phyloP scores from a whole-genome alignment of 2,329 filamentous ascomycete species.

The Gnomoniopsis smithogilvyi region DNA sequence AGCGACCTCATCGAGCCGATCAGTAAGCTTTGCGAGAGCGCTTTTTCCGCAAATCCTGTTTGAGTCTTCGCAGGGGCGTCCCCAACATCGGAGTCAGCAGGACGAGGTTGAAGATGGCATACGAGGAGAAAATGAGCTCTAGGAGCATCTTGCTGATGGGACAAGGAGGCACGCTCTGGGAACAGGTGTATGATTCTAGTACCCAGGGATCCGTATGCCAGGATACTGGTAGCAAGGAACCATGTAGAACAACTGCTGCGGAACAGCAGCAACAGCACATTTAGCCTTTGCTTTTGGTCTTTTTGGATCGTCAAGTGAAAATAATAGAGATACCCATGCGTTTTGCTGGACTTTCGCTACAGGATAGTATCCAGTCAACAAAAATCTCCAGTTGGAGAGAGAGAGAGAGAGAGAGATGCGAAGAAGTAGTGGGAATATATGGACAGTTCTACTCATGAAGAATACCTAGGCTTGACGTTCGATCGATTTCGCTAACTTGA shows the following conservation, averaged over 20 bases:
- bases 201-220: not conserved
- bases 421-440: no score
- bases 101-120: conserved; percentile 2
- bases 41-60: not conserved
- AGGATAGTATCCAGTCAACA: not conserved
- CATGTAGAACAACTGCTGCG: not conserved
- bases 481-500: no score
- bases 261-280: not conserved
- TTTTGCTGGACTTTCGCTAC: not conserved
- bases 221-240: not conserved
- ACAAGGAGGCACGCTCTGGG: not conserved
- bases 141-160: not conserved
- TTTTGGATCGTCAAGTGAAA: not conserved
- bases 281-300: conserved; percentile 2
- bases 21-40: not conserved
- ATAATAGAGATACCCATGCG: not conserved
- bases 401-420: no score
- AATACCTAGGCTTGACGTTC: not conserved
- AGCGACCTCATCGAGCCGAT: not conserved
- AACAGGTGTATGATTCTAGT: not conserved
- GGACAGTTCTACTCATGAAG: no score
- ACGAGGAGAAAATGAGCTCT: conserved; percentile 6
- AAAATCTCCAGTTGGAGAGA: not conserved
- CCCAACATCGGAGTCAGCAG: conserved; percentile 2
- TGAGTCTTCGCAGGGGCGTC: not conserved